Percentiles rank a stretch among this genome's conserved stretches.
These are phyloP conservation scores for Samsoniella hepiali DNA, from an alignment of 2,329 filamentous ascomycete species.

Conservation along the genomic window DNA sequence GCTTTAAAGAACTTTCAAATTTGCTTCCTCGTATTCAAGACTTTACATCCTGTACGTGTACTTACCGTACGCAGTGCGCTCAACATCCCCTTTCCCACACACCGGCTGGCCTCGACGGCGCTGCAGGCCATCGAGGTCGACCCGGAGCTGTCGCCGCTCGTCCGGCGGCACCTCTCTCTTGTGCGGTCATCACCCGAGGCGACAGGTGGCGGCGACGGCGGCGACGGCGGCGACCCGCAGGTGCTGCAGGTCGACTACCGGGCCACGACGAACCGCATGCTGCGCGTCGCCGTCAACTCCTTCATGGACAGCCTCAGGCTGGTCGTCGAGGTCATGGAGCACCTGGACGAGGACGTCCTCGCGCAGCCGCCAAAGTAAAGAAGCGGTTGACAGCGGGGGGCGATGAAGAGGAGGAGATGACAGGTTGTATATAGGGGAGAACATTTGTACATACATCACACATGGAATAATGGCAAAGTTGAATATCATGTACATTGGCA, in stretches of 20 bases:
- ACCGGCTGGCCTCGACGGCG: constrained; percentile 73
- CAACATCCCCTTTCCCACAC: constrained; percentile 75
- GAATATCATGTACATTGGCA: neutral
- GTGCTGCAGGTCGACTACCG: constrained; percentile 73
- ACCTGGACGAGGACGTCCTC: constrained; percentile 81
- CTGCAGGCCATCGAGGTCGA: constrained; percentile 78
- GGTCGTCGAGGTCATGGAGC: constrained; percentile 84
- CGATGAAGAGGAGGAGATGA: neutral
- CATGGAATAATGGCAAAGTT: neutral
- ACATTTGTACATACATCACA: neutral
- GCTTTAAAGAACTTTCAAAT: too few relatives aligned
- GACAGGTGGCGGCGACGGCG: constrained; percentile 8
- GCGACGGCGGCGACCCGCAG: constrained; percentile 25
- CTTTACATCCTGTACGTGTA: neutral
- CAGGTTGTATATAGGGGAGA: neutral
- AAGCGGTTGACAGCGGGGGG: neutral
- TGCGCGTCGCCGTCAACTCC: constrained; percentile 91
- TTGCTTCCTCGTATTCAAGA: too few relatives aligned
- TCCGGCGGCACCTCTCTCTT: constrained; percentile 67
- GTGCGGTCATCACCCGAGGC: constrained; percentile 30
- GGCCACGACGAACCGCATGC: constrained; percentile 92
- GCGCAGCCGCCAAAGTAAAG: constrained; percentile 25
- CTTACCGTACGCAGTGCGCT: constrained; percentile 54
- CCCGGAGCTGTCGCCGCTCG: constrained; percentile 80
- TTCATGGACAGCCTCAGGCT: constrained; percentile 89